Percentiles rank a stretch among this genome's conserved stretches.
Evolutionary conservation across 345 rosid species (phyloP).

Genomic region (sweet orange (Citrus sinensis)): DNA sequence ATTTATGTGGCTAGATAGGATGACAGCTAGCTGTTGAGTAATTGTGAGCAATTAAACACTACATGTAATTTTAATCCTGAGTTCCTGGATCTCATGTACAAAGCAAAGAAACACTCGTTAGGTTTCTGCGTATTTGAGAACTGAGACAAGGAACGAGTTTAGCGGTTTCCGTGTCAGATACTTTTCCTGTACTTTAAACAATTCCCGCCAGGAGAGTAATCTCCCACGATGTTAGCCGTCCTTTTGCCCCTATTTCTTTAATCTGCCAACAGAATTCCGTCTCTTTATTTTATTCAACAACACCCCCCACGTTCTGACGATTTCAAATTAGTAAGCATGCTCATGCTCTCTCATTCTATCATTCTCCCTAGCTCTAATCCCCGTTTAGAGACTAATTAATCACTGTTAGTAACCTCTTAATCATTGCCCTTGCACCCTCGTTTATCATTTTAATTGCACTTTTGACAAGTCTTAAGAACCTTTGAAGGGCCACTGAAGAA

Average conservation of each 20-base stretch:
- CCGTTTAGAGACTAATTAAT: slow-evolving; percentile 10
- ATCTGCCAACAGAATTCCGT: slow-evolving; percentile 12
- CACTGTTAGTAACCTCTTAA: slow-evolving; percentile 15
- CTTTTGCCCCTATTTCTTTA: slow-evolving; percentile 17
- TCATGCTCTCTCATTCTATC: not conserved
- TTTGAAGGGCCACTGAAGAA: slow-evolving; percentile 16
- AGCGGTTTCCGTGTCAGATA: slow-evolving; percentile 37
- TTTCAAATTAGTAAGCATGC: slow-evolving; percentile 4
- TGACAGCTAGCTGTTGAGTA: too few species aligned
- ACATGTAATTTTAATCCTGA: not conserved
- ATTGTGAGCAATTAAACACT: too few species aligned
- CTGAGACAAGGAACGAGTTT: slow-evolving; percentile 42
- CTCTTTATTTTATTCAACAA: slow-evolving; percentile 22
- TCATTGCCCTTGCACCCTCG: slow-evolving; percentile 18
- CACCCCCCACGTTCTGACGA: slow-evolving; percentile 44
- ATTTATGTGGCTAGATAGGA: too few species aligned
- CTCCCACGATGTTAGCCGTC: slow-evolving; percentile 53
- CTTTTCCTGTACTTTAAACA: slow-evolving; percentile 6
- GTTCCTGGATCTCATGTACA: not conserved
- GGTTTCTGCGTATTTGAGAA: slow-evolving; percentile 17
- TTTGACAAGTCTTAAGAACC: slow-evolving; percentile 16
- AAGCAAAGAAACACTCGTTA: slow-evolving; percentile 20
- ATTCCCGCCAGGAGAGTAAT: slow-evolving; percentile 17
- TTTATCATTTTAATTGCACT: slow-evolving; percentile 14
- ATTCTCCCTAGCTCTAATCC: not conserved